Base-by-base conservation (phyloP, 1,284 basidiomycete species). In the Sanghuangporus weigelae region DNA sequence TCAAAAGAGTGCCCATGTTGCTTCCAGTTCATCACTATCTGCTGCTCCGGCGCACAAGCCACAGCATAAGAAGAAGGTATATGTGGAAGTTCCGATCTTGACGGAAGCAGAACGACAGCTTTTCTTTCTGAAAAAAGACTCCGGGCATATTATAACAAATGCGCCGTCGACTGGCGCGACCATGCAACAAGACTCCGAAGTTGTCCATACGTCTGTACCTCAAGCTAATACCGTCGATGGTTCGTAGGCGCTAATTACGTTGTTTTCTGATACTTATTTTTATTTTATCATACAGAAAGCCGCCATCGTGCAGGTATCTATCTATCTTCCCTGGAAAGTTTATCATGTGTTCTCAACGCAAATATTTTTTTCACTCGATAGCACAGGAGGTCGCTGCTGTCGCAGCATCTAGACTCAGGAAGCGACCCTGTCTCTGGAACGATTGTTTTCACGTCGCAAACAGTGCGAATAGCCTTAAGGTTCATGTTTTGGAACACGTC, bases 371-470 rank as follows among this genome's bases (percentile, higher is more conserved):
- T n/a, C 16, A n/a, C 12, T 46, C 40, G 50, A 57, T 81, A 38
- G 71, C 65, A 63, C 80, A 81, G 68, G 73, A 70, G 63, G 71
- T 76, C 50, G 76, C 77, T 44, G 72, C 83, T 63, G 69, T 81
- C 62, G 77, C 84, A 62, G 79, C 75, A 65, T 78, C 76, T 11
- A 75, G 83, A 64, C 68, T 88, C 58, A 75, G 75, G 62, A 76
- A 77, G 65, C 72, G 75, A 42, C 74, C 69, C 12, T 91, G 88
- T 73, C 76, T 75, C 67, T 91, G 89, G 89, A 73, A 72, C 61
- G 76, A 77, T 39, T 91, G 89, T 71, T 74, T 76, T 63, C 77
- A 76, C 54, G 68, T 83, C 21, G 69, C 89, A 68, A 87, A 86
- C 68, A 84, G 82, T 50, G 74, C 76, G 3, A 74, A 78, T 54